Conservation (phyloP, 1,284 basidiomycete species). For the Ustilago xerochloae region DNA sequence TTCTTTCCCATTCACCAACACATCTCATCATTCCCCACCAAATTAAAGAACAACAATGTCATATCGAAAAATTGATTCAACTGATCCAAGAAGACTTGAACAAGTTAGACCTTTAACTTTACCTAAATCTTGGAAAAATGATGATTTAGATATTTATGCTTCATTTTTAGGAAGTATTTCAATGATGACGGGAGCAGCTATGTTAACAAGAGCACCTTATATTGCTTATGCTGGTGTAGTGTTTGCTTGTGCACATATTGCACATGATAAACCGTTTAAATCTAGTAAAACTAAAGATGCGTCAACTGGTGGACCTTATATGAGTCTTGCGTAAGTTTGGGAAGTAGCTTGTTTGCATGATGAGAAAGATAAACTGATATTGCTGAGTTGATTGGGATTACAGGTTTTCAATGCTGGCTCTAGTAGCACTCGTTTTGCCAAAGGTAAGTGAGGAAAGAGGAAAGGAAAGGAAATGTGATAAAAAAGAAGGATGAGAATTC, state of each 20-base stretch:
- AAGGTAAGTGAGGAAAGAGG: constrained; percentile 26
- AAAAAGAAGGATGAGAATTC: neutral
- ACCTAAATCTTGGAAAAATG: constrained; percentile 30
- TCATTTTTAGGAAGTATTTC: constrained; percentile 29
- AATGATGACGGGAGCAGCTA: constrained; percentile 47
- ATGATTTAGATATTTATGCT: constrained; percentile 45
- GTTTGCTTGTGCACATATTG: constrained; percentile 50
- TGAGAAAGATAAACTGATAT: no score
- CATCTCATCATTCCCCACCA: neutral
- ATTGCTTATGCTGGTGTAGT: constrained; percentile 48
- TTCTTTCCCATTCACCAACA: neutral
- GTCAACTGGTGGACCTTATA: constrained; percentile 33
- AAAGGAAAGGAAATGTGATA: neutral
- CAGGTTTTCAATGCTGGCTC: constrained; percentile 34
- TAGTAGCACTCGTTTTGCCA: constrained; percentile 35
- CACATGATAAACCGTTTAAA: constrained; percentile 50
- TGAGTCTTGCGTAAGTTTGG: constrained; percentile 32
- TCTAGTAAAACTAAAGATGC: constrained; percentile 34
- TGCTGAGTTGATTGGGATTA: neutral
- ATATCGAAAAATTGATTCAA: constrained; percentile 33
- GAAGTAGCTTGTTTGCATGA: no score
- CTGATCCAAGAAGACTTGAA: constrained; percentile 36
- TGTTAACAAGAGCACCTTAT: constrained; percentile 35
- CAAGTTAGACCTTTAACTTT: constrained; percentile 19
- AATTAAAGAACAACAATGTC: constrained; percentile 28